Base-by-base conservation (phyloP, 345 rosid species). In the Psidium friedrichsthalianum region DNA sequence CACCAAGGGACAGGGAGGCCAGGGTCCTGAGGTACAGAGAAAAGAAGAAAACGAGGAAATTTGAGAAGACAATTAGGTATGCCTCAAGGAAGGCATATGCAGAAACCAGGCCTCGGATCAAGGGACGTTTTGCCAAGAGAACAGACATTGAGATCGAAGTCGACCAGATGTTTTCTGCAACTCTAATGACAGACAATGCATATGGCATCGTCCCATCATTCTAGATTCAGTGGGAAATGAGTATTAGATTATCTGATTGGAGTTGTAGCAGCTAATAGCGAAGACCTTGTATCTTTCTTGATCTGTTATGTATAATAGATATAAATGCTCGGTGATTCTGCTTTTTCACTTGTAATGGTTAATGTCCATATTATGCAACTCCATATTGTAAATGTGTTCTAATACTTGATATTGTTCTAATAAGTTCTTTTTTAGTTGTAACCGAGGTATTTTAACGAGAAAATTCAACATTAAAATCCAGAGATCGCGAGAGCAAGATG, bases 21-120 rank as follows among this genome's bases (percentile, higher is more conserved):
- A 95, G 96, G 83, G 99, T 97, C 47, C 82, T 94, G 25, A 93
- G 99, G 85, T 96, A 96, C 93, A 96, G 94, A 89, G 99, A 96
- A 91, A 96, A 97, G 88, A 97, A 93, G 95, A 97, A 97, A 92
- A 89, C 89, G 0, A 90, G 99, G 84, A 97, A 93, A 87, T 97
- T 97, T 32, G 97, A 93, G 90, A 97, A 97, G 91, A 97, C 99
- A 22, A 97, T 96, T 84, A 90, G 99, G 92, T 96, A 97, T 89
- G 99, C 99, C 55, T 97, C 98, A 20, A 93, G 99, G 88, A 96
- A 97, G 90, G 98, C 99, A 8, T 96, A 97, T 69, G 99, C 98
- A 56, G 99, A 97, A 88, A 93, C 94, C 69, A 92, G 99, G 83
- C 99, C 98, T 15, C 88, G 99, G 52, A 93, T 97, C 91, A 97